Base-by-base conservation (phyloP, 2,329 filamentous ascomycete genomes). In the Fusarium buharicum region DNA sequence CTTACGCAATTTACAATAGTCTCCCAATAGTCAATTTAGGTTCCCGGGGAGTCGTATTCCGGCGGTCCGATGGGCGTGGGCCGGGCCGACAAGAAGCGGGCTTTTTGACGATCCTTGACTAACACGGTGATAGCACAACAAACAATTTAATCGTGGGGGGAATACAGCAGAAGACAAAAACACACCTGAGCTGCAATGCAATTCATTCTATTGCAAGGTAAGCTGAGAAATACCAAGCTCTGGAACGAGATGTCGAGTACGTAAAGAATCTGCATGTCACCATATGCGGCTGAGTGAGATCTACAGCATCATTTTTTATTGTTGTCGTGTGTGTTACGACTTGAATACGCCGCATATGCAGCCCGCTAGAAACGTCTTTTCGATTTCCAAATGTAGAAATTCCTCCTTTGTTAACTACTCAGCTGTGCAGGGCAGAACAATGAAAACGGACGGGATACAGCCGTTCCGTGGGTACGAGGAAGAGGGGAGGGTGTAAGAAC, bases 241-340 rank as follows among this genome's bases (percentile, higher is more conserved):
- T n/a, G n/a, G n/a, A n/a, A n/a, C n/a, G n/a, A n/a, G n/a, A n/a
- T n/a, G n/a, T n/a, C n/a, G n/a, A n/a, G n/a, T n/a, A n/a, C n/a
- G n/a, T n/a, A 13, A 22, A 28, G 4, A 44, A 45, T 37, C 33
- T 51, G 57, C 45, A 47, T 41, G 17, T 52, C 58, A 55, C 56
- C 45, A 43, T 18, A 47, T 63, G 53, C 61, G 56, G 61, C 61
- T 64, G 56, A 43, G 36, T 57, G 34, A 55, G 54, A 63, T 62
- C 58, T 55, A 48, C 37, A 13, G 31, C 30, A 14, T 11, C 45
- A 7, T 7, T 44, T 24, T 24, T 22, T 7, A 4, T 22, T 22
- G 4, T 22, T 7, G 4, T 22, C 20, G 4, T 22, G 22, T 24
- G 22, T 24, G 22, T 24, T n/a, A n/a, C 39, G 34, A 41, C 34